phyloP scores from a whole-genome alignment of 352 stramenopile genomes.

The Phytophthora idaei region DNA sequence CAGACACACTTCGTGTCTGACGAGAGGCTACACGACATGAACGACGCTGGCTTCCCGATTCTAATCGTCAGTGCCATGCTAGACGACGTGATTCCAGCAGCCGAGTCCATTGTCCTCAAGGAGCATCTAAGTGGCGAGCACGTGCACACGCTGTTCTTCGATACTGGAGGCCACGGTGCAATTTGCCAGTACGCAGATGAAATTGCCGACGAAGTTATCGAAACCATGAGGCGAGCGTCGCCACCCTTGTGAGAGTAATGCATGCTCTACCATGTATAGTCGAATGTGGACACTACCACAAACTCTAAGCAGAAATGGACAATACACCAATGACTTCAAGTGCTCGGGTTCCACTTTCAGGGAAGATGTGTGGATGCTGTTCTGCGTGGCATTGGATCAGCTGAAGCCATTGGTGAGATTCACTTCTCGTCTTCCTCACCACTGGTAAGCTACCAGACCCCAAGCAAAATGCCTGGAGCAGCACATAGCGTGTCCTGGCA shows the following conservation, averaged over 20 bases:
- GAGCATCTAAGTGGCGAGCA: conserved; percentile 45
- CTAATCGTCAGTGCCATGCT: conserved; percentile 53
- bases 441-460: too few species aligned
- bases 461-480: too few species aligned
- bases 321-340: conserved; percentile 20
- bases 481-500: too few species aligned
- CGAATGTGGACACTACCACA: conserved; percentile 9
- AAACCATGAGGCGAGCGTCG: conserved; percentile 34
- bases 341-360: conserved; percentile 1
- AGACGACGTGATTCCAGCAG: conserved; percentile 52
- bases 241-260: conserved; percentile 22
- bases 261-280: conserved; percentile 7
- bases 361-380: not conserved
- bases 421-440: not conserved
- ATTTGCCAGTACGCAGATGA: conserved; percentile 58
- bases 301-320: conserved; percentile 38
- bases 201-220: conserved; percentile 34
- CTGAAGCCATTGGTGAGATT: not conserved
- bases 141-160: conserved; percentile 53
- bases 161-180: conserved; percentile 49
- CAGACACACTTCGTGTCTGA: conserved; percentile 59
- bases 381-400: not conserved
- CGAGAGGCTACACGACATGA: conserved; percentile 49
- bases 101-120: conserved; percentile 44
- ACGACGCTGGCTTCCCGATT: conserved; percentile 48